phyloP scores from a whole-genome alignment of 2,329 filamentous ascomycete genomes.

The Hypoxylon sp. region DNA sequence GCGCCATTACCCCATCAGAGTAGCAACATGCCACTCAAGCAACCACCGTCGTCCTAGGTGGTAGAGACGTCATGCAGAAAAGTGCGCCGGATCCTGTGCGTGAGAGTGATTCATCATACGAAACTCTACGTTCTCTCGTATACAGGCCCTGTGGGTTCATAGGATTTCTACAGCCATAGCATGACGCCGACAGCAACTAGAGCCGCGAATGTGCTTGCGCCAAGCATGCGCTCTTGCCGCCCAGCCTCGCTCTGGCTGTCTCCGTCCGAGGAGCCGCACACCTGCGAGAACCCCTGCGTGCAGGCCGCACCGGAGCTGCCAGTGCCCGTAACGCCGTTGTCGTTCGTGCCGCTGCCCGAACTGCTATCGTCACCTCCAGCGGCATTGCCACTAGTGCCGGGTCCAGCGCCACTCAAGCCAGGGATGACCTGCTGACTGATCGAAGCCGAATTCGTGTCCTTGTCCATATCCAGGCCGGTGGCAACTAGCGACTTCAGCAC shows the following conservation, averaged over 20 bases:
- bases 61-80: slow-evolving; percentile 2
- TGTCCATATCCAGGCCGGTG: slow-evolving; percentile 80
- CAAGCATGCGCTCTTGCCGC: slow-evolving; percentile 46
- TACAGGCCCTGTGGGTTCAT: slow-evolving; percentile 10
- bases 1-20: slow-evolving; percentile 39
- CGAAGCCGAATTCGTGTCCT: slow-evolving; percentile 46
- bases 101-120: slow-evolving; percentile 1
- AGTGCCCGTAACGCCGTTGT: slow-evolving; percentile 30
- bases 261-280: slow-evolving; percentile 38
- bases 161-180: slow-evolving; percentile 45
- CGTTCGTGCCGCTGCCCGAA: slow-evolving; percentile 29
- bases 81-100: slow-evolving; percentile 6
- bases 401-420: slow-evolving; percentile 49
- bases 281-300: slow-evolving; percentile 48
- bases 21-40: slow-evolving; percentile 2
- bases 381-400: slow-evolving; percentile 50
- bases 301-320: slow-evolving; percentile 37
- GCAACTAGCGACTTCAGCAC: slow-evolving; percentile 82
- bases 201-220: slow-evolving; percentile 50
- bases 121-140: slow-evolving; percentile 10
- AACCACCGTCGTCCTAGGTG: slow-evolving; percentile 3
- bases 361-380: slow-evolving; percentile 38
- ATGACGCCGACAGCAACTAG: slow-evolving; percentile 49
- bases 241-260: slow-evolving; percentile 42
- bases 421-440: slow-evolving; percentile 45